A percentile compares a stretch with the other conserved stretches of the same genome.
Conservation (phyloP, 345 rosid species). For the Odontarrhena argentea region DNA sequence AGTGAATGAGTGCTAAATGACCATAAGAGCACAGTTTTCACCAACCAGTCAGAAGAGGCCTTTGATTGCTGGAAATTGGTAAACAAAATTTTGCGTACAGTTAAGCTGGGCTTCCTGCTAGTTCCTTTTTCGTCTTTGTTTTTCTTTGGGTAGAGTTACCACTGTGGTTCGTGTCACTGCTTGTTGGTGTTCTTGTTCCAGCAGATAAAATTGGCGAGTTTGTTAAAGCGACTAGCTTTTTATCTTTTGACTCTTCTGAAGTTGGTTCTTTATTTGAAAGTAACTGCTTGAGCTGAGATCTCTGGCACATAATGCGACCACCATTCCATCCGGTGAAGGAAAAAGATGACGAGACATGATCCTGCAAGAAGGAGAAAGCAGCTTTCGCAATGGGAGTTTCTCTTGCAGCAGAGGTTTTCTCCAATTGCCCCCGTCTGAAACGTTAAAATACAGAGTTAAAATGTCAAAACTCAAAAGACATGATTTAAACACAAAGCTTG, state of each 20-base stretch:
- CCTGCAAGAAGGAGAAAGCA: conserved; percentile 65
- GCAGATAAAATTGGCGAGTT: conserved; percentile 56
- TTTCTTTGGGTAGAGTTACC: conserved; percentile 41
- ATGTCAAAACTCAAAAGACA: conserved; percentile 18
- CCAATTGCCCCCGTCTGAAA: conserved; percentile 71
- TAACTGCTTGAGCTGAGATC: conserved; percentile 74
- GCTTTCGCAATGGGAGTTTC: conserved; percentile 67
- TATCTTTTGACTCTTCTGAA: conserved; percentile 49
- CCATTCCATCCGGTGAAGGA: conserved; percentile 77
- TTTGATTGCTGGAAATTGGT: conserved; percentile 21
- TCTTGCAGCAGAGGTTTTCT: conserved; percentile 59
- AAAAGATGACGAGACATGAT: conserved; percentile 64
- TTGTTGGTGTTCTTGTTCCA: conserved; percentile 45
- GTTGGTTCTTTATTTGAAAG: conserved; percentile 50
- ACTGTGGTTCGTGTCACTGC: conserved; percentile 37
- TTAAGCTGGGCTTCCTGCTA: conserved; percentile 58
- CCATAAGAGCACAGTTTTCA: conserved; percentile 23
- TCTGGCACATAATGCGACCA: conserved; percentile 86
- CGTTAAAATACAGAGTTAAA: conserved; percentile 18
- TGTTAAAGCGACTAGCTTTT: conserved; percentile 48
- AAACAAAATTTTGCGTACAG: conserved; percentile 6
- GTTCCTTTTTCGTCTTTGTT: conserved; percentile 51
- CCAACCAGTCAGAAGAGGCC: conserved; percentile 27
- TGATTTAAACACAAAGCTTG: conserved; percentile 2
- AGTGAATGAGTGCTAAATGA: conserved; percentile 3